phyloP scores from a whole-genome alignment of 179 eudicot genomes.

The Beta corolliflora region DNA sequence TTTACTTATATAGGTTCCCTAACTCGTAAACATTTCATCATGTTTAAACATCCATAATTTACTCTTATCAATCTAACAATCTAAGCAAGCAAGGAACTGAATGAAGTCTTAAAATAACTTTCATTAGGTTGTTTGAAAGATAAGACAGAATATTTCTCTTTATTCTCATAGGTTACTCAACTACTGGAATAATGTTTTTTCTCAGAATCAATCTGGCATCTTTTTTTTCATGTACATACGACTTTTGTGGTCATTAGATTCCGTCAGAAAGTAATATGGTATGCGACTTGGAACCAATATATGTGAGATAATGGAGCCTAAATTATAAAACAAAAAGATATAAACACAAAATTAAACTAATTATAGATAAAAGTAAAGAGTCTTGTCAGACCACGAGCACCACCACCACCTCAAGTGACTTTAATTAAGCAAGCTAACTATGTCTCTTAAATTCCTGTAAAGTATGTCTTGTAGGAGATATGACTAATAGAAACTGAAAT shows the following conservation, averaged over 20 bases:
- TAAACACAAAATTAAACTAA: no score
- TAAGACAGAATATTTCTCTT: not conserved
- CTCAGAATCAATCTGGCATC: slow-evolving; percentile 4
- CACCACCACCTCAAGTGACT: no score
- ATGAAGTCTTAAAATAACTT: not conserved
- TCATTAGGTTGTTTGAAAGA: not conserved
- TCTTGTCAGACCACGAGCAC: no score
- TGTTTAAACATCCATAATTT: not conserved
- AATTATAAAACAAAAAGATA: no score
- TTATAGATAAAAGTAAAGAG: no score
- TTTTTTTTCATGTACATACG: not conserved
- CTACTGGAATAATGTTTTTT: no score
- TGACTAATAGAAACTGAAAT: no score
- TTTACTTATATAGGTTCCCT: no score
- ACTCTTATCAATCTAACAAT: not conserved
- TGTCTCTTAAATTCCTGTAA: no score
- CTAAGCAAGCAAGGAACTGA: not conserved
- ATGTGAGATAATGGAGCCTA: not conserved
- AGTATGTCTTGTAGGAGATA: no score
- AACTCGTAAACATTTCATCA: not conserved
- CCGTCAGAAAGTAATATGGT: not conserved
- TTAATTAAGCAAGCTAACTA: no score
- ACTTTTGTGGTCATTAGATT: not conserved
- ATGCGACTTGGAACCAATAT: not conserved
- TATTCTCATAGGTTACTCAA: not conserved